Evolutionary conservation across 83 land plant genomes (phyloP), one percentile per base, ranked within the genome.

Genomic region (Diphasiastrum complanatum): DNA sequence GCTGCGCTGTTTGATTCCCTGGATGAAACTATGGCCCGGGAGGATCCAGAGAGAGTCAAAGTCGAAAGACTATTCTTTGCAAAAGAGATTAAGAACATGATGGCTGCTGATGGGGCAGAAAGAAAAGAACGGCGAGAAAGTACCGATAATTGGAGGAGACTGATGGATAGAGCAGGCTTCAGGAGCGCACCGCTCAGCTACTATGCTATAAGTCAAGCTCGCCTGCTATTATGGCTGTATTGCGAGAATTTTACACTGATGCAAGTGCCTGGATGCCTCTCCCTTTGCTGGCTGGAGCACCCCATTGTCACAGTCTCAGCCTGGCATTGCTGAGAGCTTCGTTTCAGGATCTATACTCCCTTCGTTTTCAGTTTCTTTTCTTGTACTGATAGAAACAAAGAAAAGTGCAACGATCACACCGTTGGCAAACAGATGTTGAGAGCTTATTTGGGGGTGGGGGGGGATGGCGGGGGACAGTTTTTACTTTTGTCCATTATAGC

Each of bases 281-380:
- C 45, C 45, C 18, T 41, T 14, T 14, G 45, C 12, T 41, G 45
- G 45, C 12, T 41, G n/a, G 45, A 41, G n/a, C 12, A 18, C 12
- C 45, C 45, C 12, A 18, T 41, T 14, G n/a, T 41, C 18, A 41
- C 45, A 14, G 45, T 41, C 1, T 41, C 45, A 14, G 45, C 45
- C 12, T 41, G 45, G 45, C 45, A 41, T 41, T 41, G 45, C 18
- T 41, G n/a, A 41, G n/a, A n/a, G n/a, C n/a, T n/a, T n/a, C n/a
- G n/a, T n/a, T n/a, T n/a, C n/a, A n/a, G n/a, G n/a, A n/a, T n/a
- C n/a, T n/a, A n/a, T n/a, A n/a, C n/a, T n/a, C n/a, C n/a, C n/a
- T n/a, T n/a, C n/a, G n/a, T n/a, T n/a, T n/a, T n/a, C n/a, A n/a
- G n/a, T n/a, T n/a, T n/a, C n/a, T n/a, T n/a, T n/a, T n/a, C n/a